Evolutionary conservation across 495 filamentous ascomycete genomes (phyloP).

Genomic region (Monascus purpureus): DNA sequence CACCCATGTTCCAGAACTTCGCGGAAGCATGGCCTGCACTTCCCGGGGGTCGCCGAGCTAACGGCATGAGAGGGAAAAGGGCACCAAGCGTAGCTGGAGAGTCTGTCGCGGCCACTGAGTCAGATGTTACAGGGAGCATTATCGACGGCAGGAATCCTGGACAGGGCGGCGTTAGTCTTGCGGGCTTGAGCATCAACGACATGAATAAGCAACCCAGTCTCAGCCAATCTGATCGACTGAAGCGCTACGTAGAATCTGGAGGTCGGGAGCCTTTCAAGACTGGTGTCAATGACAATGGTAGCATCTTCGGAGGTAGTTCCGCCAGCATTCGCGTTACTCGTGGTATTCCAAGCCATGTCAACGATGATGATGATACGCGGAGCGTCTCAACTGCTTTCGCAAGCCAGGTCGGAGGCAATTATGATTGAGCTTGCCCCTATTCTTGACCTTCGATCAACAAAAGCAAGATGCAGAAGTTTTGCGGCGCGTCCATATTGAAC

Average conservation of each 20-base stretch:
- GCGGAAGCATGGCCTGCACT: conserved; percentile 80
- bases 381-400: conserved; percentile 94
- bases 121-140: conserved; percentile 58
- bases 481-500: too few relatives aligned
- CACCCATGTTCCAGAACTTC: conserved; percentile 92
- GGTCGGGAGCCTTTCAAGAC: conserved; percentile 37
- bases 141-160: conserved; percentile 61
- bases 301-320: conserved; percentile 65
- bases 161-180: conserved; percentile 76
- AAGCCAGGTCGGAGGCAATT: conserved; percentile 80
- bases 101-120: conserved; percentile 77
- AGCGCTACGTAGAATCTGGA: conserved; percentile 76
- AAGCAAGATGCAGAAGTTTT: too few relatives aligned
- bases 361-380: conserved; percentile 79
- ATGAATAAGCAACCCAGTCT: conserved; percentile 64
- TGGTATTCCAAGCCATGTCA: conserved; percentile 32
- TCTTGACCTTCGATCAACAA: too few relatives aligned
- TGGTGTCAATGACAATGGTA: conserved; percentile 41
- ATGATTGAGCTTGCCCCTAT: conserved; percentile 78
- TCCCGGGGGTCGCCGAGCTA: conserved; percentile 43
- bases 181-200: conserved; percentile 66
- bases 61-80: conserved; percentile 46
- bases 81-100: conserved; percentile 77
- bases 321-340: conserved; percentile 41
- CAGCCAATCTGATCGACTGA: conserved; percentile 71